A percentile compares a stretch with the other conserved stretches of the same genome.
Conservation (phyloP, 257 asterid species). For the Jacaranda mimosifolia region DNA sequence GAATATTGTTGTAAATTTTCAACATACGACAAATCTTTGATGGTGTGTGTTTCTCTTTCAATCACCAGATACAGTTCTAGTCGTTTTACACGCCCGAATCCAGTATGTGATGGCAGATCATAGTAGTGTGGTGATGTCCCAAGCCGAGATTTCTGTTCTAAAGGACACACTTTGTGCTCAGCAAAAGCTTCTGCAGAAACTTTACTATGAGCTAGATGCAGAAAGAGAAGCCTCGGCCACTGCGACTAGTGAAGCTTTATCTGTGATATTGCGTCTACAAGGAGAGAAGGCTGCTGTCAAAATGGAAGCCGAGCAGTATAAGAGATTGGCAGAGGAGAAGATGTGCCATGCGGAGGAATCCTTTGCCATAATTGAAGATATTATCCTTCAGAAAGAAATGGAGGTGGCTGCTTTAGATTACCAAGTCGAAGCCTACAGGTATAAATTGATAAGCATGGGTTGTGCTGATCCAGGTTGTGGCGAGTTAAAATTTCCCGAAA, state of each 20-base stretch:
- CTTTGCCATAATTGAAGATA: conserved; percentile 76
- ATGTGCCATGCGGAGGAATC: conserved; percentile 90
- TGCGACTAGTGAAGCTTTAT: conserved; percentile 86
- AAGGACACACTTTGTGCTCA: conserved; percentile 81
- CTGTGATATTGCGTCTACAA: conserved; percentile 82
- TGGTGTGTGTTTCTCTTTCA: background rate
- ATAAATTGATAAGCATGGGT: conserved; percentile 75
- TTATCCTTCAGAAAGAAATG: conserved; percentile 86
- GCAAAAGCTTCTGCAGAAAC: conserved; percentile 79
- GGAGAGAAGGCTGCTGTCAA: conserved; percentile 87
- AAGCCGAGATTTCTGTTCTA: conserved; percentile 52
- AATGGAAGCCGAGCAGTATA: conserved; percentile 94
- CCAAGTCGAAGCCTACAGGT: conserved; percentile 80
- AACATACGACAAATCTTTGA: background rate
- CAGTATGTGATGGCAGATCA: conserved; percentile 55
- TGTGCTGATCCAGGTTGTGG: conserved; percentile 60
- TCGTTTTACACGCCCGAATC: conserved; percentile 23
- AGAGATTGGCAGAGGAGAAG: conserved; percentile 85
- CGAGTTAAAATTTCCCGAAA: conserved; percentile 62
- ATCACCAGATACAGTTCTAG: background rate
- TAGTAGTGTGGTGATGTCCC: conserved; percentile 45
- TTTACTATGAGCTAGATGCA: conserved; percentile 82
- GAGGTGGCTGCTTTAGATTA: conserved; percentile 79
- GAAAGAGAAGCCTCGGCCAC: conserved; percentile 90
- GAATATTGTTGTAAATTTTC: background rate